These are phyloP conservation scores for Ustilago bromivora DNA, from an alignment of 1,284 basidiomycete genomes.

Conservation along the genomic window DNA sequence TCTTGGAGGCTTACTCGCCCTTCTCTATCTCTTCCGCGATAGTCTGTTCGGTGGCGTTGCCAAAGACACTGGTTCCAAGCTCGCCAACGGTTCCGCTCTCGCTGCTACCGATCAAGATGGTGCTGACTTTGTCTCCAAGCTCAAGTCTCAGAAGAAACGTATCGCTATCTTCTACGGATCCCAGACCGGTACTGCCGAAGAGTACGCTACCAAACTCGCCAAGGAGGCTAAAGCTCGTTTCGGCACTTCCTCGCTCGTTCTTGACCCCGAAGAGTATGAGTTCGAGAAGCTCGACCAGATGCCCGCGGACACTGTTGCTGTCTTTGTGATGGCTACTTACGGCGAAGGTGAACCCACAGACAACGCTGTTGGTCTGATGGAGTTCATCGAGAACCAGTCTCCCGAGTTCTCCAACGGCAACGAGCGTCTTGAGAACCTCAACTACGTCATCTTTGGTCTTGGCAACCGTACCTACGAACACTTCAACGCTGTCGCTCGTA, in stretches of 20 bases:
- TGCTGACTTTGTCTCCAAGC: slow-evolving; percentile 60
- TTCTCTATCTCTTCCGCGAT: slow-evolving; percentile 63
- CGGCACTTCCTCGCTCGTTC: slow-evolving; percentile 67
- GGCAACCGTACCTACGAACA: slow-evolving; percentile 86
- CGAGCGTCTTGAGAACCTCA: slow-evolving; percentile 83
- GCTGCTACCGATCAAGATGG: slow-evolving; percentile 25
- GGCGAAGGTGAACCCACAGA: slow-evolving; percentile 99
- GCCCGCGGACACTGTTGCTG: slow-evolving; percentile 84
- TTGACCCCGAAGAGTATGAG: slow-evolving; percentile 76
- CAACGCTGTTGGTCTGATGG: slow-evolving; percentile 94
- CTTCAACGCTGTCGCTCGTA: slow-evolving; percentile 88
- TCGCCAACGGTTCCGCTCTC: slow-evolving; percentile 46
- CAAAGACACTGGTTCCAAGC: slow-evolving; percentile 50
- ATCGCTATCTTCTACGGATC: slow-evolving; percentile 69
- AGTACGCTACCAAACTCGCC: slow-evolving; percentile 68
- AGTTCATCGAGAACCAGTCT: slow-evolving; percentile 86
- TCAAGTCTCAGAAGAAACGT: slow-evolving; percentile 65
- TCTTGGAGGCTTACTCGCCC: slow-evolving; percentile 51
- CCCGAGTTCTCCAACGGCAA: slow-evolving; percentile 87
- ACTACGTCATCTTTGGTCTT: slow-evolving; percentile 94
- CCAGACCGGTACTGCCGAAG: slow-evolving; percentile 69
- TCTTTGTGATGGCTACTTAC: slow-evolving; percentile 98
- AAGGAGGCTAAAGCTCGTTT: slow-evolving; percentile 69
- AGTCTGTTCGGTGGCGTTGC: slow-evolving; percentile 44
- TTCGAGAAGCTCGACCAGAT: slow-evolving; percentile 93